Evolutionary conservation across 345 rosid genomes (phyloP).

Genomic region (Salix caprea): DNA sequence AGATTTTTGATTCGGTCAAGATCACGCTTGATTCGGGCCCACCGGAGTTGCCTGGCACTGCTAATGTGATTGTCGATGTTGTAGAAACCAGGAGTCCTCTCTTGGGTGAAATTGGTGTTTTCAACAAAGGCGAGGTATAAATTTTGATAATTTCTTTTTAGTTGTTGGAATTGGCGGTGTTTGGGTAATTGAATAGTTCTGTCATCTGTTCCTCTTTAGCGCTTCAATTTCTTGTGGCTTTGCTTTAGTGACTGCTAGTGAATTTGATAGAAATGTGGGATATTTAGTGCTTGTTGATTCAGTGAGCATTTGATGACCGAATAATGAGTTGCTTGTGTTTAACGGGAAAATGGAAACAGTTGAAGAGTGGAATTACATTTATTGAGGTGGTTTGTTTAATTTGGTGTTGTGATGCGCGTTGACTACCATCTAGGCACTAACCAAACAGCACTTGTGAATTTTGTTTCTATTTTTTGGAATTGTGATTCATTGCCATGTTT

Average conservation of each 20-base stretch:
- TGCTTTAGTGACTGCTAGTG: not conserved
- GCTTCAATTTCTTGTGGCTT: not conserved
- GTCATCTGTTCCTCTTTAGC: not conserved
- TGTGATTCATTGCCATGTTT: constrained; percentile 1
- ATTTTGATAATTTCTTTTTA: not conserved
- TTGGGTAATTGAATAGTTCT: not conserved
- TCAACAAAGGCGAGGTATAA: constrained; percentile 65
- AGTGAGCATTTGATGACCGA: not conserved
- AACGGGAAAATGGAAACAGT: not conserved
- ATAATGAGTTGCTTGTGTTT: not conserved
- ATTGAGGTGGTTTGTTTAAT: not conserved
- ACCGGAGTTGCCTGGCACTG: constrained; percentile 79
- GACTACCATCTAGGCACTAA: not conserved
- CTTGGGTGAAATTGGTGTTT: constrained; percentile 69
- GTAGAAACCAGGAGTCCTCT: constrained; percentile 55
- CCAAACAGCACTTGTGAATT: not conserved
- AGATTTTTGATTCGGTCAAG: constrained; percentile 71
- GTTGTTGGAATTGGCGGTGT: not conserved
- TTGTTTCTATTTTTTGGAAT: not conserved
- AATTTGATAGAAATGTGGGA: not conserved
- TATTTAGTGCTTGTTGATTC: not conserved
- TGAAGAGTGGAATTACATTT: not conserved
- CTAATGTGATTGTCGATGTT: constrained; percentile 69
- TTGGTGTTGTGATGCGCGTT: not conserved
- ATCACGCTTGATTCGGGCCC: constrained; percentile 87